Percentiles rank a stretch among this genome's conserved stretches.
Evolutionary conservation across 768 basidiomycete species (phyloP).

Genomic region (Cystofilobasidium capitatum): DNA sequence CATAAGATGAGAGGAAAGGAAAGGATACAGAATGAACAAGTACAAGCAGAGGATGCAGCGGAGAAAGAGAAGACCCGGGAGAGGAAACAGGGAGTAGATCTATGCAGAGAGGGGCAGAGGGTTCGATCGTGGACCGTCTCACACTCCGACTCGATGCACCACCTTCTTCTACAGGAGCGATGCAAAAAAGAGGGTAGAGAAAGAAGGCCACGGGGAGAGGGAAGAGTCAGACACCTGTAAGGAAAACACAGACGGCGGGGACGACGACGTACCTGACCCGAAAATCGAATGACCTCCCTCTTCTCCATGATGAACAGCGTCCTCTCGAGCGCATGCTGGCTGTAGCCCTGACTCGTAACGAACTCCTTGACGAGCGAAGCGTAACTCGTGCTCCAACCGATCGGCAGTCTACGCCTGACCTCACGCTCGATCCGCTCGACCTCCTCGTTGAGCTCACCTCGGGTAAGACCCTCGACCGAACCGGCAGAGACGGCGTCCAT

Average conservation of each 20-base stretch:
- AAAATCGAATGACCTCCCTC: slow-evolving; percentile 85
- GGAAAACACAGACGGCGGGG: not conserved
- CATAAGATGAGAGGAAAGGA: too few species aligned
- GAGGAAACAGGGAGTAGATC: too few species aligned
- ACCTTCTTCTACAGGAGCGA: slow-evolving; percentile 47
- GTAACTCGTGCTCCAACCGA: slow-evolving; percentile 96
- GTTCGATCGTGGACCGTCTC: not conserved
- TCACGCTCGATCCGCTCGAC: slow-evolving; percentile 58
- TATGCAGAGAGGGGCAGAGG: not conserved
- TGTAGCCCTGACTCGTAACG: slow-evolving; percentile 82
- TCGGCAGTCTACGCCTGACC: slow-evolving; percentile 37
- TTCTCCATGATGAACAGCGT: slow-evolving; percentile 89
- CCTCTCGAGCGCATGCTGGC: slow-evolving; percentile 73
- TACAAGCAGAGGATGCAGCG: too few species aligned
- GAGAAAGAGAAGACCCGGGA: too few species aligned
- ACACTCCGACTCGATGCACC: slow-evolving; percentile 43
- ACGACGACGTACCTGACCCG: slow-evolving; percentile 48
- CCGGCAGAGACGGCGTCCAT: slow-evolving; percentile 98
- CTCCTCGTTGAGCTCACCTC: slow-evolving; percentile 86
- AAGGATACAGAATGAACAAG: too few species aligned
- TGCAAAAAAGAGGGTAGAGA: slow-evolving; percentile 1
- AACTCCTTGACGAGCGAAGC: slow-evolving; percentile 87
- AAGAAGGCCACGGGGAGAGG: not conserved
- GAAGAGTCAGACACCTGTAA: not conserved
- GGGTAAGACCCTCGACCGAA: slow-evolving; percentile 80